These are phyloP conservation scores for Bathelium albidoporum DNA, from an alignment of 495 filamentous ascomycete genomes.

Conservation along the genomic window DNA sequence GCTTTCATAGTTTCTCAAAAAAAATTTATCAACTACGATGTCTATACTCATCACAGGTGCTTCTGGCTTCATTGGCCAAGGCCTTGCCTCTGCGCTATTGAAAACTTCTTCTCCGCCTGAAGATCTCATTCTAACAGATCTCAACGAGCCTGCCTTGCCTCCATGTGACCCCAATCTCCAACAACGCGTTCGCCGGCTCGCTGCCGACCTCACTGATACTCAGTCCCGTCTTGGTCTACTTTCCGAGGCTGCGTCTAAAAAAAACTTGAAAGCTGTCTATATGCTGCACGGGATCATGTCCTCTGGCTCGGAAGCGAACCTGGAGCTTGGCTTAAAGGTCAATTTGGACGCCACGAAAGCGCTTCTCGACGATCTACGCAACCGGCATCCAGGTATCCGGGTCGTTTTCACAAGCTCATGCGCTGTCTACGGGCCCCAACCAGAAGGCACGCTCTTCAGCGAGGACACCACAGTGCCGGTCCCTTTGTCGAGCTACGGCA, in stretches of 20 bases:
- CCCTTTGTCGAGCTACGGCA: conserved; percentile 63
- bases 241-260: background rate
- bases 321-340: conserved; percentile 60
- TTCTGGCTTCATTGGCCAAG: conserved; percentile 29
- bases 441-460: conserved; percentile 31
- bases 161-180: conserved; percentile 2
- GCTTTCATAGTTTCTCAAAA: background rate
- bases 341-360: conserved; percentile 63
- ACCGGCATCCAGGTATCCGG: conserved; percentile 47
- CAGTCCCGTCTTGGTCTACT: conserved; percentile 9
- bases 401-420: conserved; percentile 54
- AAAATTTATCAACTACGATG: conserved; percentile 10
- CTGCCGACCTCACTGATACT: conserved; percentile 21
- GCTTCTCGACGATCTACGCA: conserved; percentile 52
- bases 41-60: conserved; percentile 30
- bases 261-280: conserved; percentile 51
- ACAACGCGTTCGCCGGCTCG: conserved; percentile 15
- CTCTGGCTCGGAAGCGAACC: conserved; percentile 61
- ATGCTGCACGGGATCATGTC: conserved; percentile 85
- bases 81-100: conserved; percentile 25
- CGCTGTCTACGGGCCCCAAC: conserved; percentile 53
- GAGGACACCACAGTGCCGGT: conserved; percentile 51
- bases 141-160: conserved; percentile 26
- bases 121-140: conserved; percentile 24
- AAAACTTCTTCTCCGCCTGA: conserved; percentile 10